Evolutionary conservation across 345 rosid genomes (phyloP), one percentile per base, ranked within the genome.

Genomic region (Linum usitatissimum): DNA sequence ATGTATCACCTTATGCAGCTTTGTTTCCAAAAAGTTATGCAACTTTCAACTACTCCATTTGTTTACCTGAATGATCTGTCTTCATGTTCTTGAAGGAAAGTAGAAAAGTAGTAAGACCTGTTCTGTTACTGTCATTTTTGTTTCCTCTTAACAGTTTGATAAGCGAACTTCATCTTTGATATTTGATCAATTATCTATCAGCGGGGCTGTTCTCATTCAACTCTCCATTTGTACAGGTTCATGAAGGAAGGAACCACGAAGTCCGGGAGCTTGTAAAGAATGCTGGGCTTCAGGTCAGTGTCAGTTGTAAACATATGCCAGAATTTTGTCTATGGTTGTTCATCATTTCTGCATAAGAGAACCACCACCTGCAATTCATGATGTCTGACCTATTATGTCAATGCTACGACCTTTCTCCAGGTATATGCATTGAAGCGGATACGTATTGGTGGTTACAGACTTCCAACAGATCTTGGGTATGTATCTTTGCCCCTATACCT

Each of bases 181-280:
- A 40, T 34, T 12, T 55, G 63, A 57, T 71, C 20, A 61, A 12
- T 42, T 13, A 9, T 5, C 58, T 64, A 53, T 10, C 61, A 62
- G 48, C 20, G 1, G 18, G 10, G 15, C 30, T 18, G 36, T 9
- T 17, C 18, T 23, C 58, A 53, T 30, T 34, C 38, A 23, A 30
- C 59, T 64, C 54, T 42, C 42, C 14, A 61, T 42, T 45, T 12
- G 9, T 73, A 73, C 83, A 90, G 99, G 97, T 93, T 78, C 91
- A 89, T 65, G 96, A 93, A 79, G 99, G 99, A 60, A 86, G 96
- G 70, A 90, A 87, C 68, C 99, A 90, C 62, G 97, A 90, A 79
- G 97, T 93, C 57, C 82, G 96, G 59, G 99, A 89, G 82, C 80
- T 93, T 57, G 87, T 93, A 73, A 93, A 93, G 81, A 81, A 81